These are phyloP conservation scores for Clathrus columnatus DNA, from an alignment of 768 basidiomycete species.

Conservation along the genomic window DNA sequence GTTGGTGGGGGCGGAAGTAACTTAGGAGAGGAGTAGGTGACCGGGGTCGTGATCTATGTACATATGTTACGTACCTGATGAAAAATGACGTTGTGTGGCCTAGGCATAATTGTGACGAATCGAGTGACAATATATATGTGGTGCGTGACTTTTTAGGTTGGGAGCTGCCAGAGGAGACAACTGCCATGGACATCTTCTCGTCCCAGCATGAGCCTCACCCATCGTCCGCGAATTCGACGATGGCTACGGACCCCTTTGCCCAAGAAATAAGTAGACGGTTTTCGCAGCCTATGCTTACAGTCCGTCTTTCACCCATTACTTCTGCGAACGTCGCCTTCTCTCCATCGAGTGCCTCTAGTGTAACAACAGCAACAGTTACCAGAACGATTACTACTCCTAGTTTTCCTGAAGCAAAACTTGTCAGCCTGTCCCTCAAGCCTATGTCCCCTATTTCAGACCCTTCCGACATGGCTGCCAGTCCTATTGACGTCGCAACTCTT, in stretches of 20 bases:
- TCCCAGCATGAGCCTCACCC: not conserved
- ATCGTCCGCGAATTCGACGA: not conserved
- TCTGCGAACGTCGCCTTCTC: constrained; percentile 18
- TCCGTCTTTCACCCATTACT: constrained; percentile 26
- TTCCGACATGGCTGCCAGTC: constrained; percentile 15
- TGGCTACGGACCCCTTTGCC: constrained; percentile 35
- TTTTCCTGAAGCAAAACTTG: constrained; percentile 16
- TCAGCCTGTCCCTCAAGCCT: constrained; percentile 11
- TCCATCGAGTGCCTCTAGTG: constrained; percentile 5
- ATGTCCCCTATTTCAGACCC: constrained; percentile 1
- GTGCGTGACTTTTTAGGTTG: not conserved
- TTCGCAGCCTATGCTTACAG: constrained; percentile 28
- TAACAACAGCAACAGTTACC: constrained; percentile 20
- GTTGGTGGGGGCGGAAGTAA: constrained; percentile 63
- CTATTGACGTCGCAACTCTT: constrained; percentile 25
- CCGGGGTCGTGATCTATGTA: not conserved
- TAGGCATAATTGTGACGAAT: not conserved
- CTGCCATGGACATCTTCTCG: constrained; percentile 7
- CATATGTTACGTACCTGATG: not conserved
- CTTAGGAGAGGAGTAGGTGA: not conserved
- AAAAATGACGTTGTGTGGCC: not conserved
- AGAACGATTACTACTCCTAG: constrained; percentile 24
- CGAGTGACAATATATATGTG: not conserved
- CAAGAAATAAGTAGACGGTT: constrained; percentile 45
- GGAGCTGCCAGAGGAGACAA: not conserved